phyloP scores from a whole-genome alignment of 768 basidiomycete species.

The Albatrellus ellisii region DNA sequence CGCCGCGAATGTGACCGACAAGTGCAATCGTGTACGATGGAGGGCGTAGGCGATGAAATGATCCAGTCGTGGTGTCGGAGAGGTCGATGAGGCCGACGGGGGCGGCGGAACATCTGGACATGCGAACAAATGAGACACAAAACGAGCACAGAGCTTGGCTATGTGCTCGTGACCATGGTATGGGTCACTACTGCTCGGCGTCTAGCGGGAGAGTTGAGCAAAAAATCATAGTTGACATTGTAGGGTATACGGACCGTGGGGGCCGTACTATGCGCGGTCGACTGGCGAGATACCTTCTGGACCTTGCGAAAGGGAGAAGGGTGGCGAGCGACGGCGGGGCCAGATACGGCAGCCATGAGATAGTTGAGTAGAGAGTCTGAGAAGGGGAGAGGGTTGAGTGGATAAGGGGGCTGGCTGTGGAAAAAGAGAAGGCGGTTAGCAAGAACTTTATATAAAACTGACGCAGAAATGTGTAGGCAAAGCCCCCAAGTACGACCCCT shows the following conservation, averaged over 20 bases:
- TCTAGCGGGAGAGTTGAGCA: constrained; percentile 4
- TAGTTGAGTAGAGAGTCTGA: constrained; percentile 4
- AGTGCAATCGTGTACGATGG: constrained; percentile 57
- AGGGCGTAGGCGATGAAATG: constrained; percentile 82
- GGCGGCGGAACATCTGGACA: constrained; percentile 72
- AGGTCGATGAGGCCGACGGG: constrained; percentile 16
- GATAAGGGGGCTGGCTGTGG: constrained; percentile 11
- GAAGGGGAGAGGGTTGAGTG: constrained; percentile 10
- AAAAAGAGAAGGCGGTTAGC: constrained; percentile 3
- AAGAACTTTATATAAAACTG: constrained; percentile 8
- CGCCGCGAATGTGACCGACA: constrained; percentile 44
- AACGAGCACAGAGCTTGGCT: constrained; percentile 58
- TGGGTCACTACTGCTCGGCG: constrained; percentile 27
- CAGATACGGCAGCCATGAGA: constrained; percentile 18
- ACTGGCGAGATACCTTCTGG: constrained; percentile 12
- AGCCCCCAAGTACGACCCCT: too few species aligned
- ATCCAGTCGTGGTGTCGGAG: constrained; percentile 36
- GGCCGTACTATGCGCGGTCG: constrained; percentile 4
- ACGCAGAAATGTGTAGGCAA: too few species aligned
- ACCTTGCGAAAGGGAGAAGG: constrained; percentile 19
- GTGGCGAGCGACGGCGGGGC: constrained; percentile 17
- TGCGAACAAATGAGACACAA: constrained; percentile 75
- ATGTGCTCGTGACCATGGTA: constrained; percentile 69
- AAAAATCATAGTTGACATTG: constrained; percentile 7
- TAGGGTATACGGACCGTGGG: constrained; percentile 9